Evolutionary conservation across 805 yeast species (phyloP).

Genomic region (Lipomyces japonicus): DNA sequence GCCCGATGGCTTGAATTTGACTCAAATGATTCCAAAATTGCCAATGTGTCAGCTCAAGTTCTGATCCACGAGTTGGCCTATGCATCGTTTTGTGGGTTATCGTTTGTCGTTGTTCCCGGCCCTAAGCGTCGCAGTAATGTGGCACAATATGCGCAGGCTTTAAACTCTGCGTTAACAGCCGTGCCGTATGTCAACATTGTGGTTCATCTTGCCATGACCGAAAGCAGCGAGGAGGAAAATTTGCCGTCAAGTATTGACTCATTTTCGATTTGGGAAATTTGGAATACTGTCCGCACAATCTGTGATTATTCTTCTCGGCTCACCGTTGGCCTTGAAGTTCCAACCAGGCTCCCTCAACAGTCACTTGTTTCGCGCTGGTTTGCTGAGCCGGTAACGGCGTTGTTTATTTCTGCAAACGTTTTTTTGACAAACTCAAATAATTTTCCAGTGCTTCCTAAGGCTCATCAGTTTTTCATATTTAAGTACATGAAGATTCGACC

Average conservation of each 20-base stretch:
- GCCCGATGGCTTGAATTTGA: slow-evolving; percentile 72
- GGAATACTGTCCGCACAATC: slow-evolving; percentile 60
- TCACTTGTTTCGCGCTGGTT: slow-evolving; percentile 58
- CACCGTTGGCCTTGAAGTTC: slow-evolving; percentile 73
- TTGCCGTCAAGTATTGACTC: slow-evolving; percentile 37
- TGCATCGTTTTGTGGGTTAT: slow-evolving; percentile 57
- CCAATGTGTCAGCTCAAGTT: slow-evolving; percentile 56
- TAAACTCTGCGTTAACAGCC: slow-evolving; percentile 36
- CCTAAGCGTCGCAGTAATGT: slow-evolving; percentile 56
- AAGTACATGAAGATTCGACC: slow-evolving; percentile 45
- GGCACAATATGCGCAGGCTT: slow-evolving; percentile 48
- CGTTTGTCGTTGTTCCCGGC: slow-evolving; percentile 57
- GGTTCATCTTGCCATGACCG: slow-evolving; percentile 33
- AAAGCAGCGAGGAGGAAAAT: slow-evolving; percentile 29
- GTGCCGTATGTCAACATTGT: slow-evolving; percentile 27
- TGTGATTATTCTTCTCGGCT: slow-evolving; percentile 54
- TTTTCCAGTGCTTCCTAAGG: slow-evolving; percentile 61
- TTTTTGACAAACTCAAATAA: slow-evolving; percentile 58
- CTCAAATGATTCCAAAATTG: slow-evolving; percentile 46
- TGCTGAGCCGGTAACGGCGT: slow-evolving; percentile 60
- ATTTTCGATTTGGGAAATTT: slow-evolving; percentile 67
- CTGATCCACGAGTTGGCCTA: slow-evolving; percentile 55
- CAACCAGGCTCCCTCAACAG: slow-evolving; percentile 54
- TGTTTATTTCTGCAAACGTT: slow-evolving; percentile 52
- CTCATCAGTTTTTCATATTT: slow-evolving; percentile 50